Percentiles rank a stretch among this genome's conserved stretches.
Conservation (phyloP, 495 filamentous ascomycete species). For the Tuber borchii region DNA sequence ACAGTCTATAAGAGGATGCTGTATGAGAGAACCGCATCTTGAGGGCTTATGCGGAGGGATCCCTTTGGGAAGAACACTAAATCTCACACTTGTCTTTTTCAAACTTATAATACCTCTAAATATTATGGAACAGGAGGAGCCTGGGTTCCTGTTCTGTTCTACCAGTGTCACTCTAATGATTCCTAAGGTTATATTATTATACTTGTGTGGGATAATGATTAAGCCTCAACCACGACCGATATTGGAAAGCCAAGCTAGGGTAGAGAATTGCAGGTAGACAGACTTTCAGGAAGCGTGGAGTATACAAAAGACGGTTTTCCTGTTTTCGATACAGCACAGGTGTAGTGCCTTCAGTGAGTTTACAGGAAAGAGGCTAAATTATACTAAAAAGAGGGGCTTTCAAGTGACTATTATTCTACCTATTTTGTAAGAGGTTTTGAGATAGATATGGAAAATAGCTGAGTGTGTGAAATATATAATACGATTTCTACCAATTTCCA, state of each 20-base stretch:
- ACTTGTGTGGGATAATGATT: neutral
- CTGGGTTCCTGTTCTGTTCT: neutral
- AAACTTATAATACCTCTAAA: neutral
- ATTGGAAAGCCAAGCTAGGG: no score
- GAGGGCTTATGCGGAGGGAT: neutral
- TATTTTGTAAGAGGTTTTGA: no score
- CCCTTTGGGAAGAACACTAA: neutral
- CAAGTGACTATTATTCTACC: no score
- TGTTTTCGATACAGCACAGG: no score
- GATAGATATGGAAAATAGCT: no score
- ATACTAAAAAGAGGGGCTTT: no score
- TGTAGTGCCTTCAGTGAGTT: no score
- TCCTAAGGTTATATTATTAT: neutral
- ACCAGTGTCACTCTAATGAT: neutral
- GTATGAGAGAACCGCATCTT: neutral
- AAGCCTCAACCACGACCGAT: neutral
- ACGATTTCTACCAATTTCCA: no score
- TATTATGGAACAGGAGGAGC: neutral
- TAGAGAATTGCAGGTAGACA: no score
- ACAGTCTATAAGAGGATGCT: neutral
- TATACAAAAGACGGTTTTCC: no score
- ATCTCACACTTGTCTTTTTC: neutral
- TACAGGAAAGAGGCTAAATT: no score
- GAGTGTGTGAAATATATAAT: no score
- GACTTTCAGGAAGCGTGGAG: neutral